A percentile compares a stretch with the other conserved stretches of the same genome.
Conservation (phyloP, 768 basidiomycete genomes). For the Agaricus subrufescens region DNA sequence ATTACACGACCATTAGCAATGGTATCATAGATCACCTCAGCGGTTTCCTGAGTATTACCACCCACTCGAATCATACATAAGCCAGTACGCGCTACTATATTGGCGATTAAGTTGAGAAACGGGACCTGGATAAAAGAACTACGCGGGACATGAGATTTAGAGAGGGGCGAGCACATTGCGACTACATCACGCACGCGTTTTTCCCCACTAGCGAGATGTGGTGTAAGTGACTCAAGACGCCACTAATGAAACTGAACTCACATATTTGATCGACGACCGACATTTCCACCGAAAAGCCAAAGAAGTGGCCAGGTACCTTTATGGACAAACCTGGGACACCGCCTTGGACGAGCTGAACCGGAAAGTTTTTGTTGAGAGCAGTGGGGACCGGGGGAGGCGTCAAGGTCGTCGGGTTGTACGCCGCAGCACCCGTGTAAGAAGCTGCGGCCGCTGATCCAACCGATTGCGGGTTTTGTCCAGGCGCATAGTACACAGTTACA, state of each 20-base stretch:
- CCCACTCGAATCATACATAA: slow-evolving; percentile 64
- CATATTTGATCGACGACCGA: slow-evolving; percentile 55
- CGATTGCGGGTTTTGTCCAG: slow-evolving; percentile 24
- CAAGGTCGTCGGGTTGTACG: slow-evolving; percentile 49
- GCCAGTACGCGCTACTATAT: slow-evolving; percentile 60
- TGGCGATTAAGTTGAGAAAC: slow-evolving; percentile 75
- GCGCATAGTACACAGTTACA: slow-evolving; percentile 32
- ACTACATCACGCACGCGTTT: slow-evolving; percentile 31
- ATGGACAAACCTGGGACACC: slow-evolving; percentile 31
- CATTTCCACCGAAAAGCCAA: slow-evolving; percentile 63
- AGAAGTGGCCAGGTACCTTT: slow-evolving; percentile 31
- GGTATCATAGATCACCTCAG: slow-evolving; percentile 44
- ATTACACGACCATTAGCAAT: slow-evolving; percentile 40
- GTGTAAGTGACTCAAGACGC: background rate
- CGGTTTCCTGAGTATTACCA: slow-evolving; percentile 77
- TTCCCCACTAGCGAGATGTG: slow-evolving; percentile 35
- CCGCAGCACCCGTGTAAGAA: slow-evolving; percentile 44
- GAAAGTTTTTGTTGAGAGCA: slow-evolving; percentile 35
- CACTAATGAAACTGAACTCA: slow-evolving; percentile 23
- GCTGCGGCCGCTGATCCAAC: slow-evolving; percentile 28
- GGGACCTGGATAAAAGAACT: slow-evolving; percentile 40
- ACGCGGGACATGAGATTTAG: slow-evolving; percentile 22
- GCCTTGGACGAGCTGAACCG: slow-evolving; percentile 35
- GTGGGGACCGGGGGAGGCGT: slow-evolving; percentile 47
- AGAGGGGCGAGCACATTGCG: slow-evolving; percentile 1